Evolutionary conservation across 2,329 filamentous ascomycete genomes (phyloP), one percentile per base, ranked within the genome.

Genomic region (Fusarium sp.): DNA sequence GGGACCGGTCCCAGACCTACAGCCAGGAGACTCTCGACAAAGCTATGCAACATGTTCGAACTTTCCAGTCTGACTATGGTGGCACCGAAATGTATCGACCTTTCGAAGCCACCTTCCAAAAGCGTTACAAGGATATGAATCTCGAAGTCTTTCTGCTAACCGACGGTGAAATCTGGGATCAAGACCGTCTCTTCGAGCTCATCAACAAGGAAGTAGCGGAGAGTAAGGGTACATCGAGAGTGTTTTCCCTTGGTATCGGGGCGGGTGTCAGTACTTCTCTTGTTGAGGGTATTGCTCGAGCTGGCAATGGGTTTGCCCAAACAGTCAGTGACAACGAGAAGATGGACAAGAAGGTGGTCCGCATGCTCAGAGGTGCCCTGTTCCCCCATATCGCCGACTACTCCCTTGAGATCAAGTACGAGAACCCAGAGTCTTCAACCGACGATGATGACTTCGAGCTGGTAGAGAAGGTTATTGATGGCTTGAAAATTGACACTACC

Each of bases 341-440:
- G 73, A 87, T 93, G 78, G 88, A 91, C 70, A 86, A 81, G 67
- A 92, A 91, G 75, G 84, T 93, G 1, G 84, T 94, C 4, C 85
- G 91, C 4, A 94, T 94, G 91, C 81, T 94, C 58, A 92, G 92
- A 74, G 91, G 87, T 0, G 88, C 90, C 0, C 77, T 94, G 21
- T 88, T 86, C 3, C 89, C 90, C 0, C 90, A 93, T 65, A 82
- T 92, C 44, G 84, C 80, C 17, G 85, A 92, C 73, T 92, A 90
- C 72, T 84, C 81, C 0, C 79, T 93, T 2, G 88, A 91, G 71
- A 79, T 93, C 63, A 86, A 88, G 55, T 92, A 91, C 69, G 77
- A 73, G 9, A 75, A 67, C 8, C 58, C 54, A 7, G 53, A 65
- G 1, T 17, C 61, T 6, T 60, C 61, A 7, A 58, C 63, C 6